Percentiles rank a stretch among this genome's conserved stretches.
Evolutionary conservation across 371 early-diverging fungal species (phyloP).

Genomic region (Mucor piriformis): DNA sequence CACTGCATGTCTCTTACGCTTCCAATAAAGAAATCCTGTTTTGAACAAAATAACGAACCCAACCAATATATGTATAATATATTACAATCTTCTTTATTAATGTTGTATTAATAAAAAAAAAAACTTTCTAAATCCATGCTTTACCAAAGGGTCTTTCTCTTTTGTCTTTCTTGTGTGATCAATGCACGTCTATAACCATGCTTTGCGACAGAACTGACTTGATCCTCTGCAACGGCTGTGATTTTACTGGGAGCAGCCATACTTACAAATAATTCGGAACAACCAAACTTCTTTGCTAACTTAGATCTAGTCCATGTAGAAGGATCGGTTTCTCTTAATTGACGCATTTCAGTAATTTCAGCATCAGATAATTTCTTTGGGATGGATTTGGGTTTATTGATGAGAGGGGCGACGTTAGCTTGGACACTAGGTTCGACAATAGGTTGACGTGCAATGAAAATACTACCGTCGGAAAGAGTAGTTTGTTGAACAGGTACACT

Average conservation of each 20-base stretch:
- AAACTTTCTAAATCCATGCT: not conserved
- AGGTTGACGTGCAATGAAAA: slow-evolving; percentile 42
- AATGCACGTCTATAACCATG: slow-evolving; percentile 45
- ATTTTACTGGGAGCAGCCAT: slow-evolving; percentile 34
- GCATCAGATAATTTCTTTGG: slow-evolving; percentile 27
- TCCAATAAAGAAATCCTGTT: too few species aligned
- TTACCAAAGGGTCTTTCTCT: slow-evolving; percentile 51
- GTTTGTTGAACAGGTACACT: slow-evolving; percentile 43
- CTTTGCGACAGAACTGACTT: slow-evolving; percentile 6
- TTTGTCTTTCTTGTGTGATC: slow-evolving; percentile 44
- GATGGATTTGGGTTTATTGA: slow-evolving; percentile 20
- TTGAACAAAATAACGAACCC: too few species aligned
- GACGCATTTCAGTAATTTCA: slow-evolving; percentile 46
- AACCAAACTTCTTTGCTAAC: slow-evolving; percentile 51
- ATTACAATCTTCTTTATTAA: too few species aligned
- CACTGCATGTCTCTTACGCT: too few species aligned
- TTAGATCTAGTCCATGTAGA: slow-evolving; percentile 49
- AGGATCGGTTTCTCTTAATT: slow-evolving; percentile 48
- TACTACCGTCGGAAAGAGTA: slow-evolving; percentile 36
- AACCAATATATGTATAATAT: too few species aligned
- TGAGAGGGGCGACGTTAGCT: slow-evolving; percentile 32
- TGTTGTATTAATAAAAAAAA: not conserved
- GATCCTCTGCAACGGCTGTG: not conserved
- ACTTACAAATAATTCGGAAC: slow-evolving; percentile 47
- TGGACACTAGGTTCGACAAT: slow-evolving; percentile 33